A percentile compares a stretch with the other conserved stretches of the same genome.
Conservation (phyloP, 2,329 filamentous ascomycete genomes). For the Colletotrichum karsti region DNA sequence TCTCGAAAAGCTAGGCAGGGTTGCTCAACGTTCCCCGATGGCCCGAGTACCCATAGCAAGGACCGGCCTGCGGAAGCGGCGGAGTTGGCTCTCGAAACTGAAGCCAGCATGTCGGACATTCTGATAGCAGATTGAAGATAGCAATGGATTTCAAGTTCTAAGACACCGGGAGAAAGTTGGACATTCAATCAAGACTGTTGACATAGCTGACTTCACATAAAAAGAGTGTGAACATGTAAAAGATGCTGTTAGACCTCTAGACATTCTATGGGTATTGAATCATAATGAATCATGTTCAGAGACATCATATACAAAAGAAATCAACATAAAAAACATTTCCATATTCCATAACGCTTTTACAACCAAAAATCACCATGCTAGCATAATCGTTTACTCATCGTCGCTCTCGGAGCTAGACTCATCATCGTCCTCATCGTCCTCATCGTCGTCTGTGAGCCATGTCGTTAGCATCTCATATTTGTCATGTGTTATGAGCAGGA, state of each 20-base stretch:
- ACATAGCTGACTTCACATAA: background rate
- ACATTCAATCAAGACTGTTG: too few relatives aligned
- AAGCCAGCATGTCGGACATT: too few relatives aligned
- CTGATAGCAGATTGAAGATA: too few relatives aligned
- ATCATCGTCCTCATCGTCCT: conserved; percentile 22
- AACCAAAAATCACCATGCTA: background rate
- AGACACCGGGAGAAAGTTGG: too few relatives aligned
- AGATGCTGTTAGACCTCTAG: conserved; percentile 15
- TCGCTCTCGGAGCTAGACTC: conserved; percentile 26
- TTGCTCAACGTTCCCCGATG: too few relatives aligned
- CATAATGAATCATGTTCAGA: conserved; percentile 22
- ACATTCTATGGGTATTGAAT: conserved; percentile 27
- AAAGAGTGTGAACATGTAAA: background rate
- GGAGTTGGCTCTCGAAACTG: too few relatives aligned
- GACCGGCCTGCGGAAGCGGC: too few relatives aligned
- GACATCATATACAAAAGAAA: conserved; percentile 14
- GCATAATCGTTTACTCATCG: conserved; percentile 8
- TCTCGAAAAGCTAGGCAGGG: too few relatives aligned
- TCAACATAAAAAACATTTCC: background rate
- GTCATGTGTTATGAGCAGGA: too few relatives aligned
- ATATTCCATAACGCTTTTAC: conserved; percentile 16
- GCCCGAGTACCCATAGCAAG: too few relatives aligned
- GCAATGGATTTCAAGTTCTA: too few relatives aligned
- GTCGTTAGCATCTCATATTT: background rate
- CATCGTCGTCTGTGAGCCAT: background rate